phyloP scores from a whole-genome alignment of 2,329 filamentous ascomycete genomes.

The Aspergillus tamarii region DNA sequence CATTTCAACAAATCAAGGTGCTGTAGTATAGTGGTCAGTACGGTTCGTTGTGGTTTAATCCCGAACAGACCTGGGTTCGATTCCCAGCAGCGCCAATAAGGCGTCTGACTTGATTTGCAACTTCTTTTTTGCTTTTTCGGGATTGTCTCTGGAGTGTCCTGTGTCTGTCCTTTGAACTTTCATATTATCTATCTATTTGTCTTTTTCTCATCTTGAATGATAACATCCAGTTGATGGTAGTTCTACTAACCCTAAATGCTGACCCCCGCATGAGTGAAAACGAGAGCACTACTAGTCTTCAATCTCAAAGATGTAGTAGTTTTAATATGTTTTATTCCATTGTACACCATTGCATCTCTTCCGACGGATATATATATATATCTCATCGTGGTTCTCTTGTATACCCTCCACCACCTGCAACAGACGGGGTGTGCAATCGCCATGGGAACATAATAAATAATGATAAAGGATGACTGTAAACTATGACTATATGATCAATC shows the following conservation, averaged over 20 bases:
- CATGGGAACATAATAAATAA: neutral
- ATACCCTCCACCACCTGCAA: no score
- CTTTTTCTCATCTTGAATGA: no score
- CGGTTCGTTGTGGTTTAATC: conserved; percentile 25
- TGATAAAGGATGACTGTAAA: rapidly evolving
- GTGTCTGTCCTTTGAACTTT: no score
- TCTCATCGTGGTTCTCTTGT: no score
- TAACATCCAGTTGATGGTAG: neutral
- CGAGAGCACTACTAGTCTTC: neutral
- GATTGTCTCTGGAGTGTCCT: no score
- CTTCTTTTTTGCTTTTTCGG: neutral
- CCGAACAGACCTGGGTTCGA: conserved; percentile 30
- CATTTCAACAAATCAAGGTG: conserved; percentile 23
- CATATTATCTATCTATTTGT: no score
- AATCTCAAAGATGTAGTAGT: no score
- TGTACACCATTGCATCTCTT: no score
- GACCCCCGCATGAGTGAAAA: neutral
- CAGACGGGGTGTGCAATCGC: neutral
- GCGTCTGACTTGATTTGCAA: conserved; percentile 20
- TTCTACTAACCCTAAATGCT: neutral
- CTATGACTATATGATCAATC: no score
- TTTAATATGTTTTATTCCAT: no score
- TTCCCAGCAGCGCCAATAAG: conserved; percentile 28
- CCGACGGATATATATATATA: neutral
- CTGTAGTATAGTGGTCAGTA: conserved; percentile 31